Base-by-base conservation (phyloP, 495 filamentous ascomycete species). In the Talaromyces nanjingensis region DNA sequence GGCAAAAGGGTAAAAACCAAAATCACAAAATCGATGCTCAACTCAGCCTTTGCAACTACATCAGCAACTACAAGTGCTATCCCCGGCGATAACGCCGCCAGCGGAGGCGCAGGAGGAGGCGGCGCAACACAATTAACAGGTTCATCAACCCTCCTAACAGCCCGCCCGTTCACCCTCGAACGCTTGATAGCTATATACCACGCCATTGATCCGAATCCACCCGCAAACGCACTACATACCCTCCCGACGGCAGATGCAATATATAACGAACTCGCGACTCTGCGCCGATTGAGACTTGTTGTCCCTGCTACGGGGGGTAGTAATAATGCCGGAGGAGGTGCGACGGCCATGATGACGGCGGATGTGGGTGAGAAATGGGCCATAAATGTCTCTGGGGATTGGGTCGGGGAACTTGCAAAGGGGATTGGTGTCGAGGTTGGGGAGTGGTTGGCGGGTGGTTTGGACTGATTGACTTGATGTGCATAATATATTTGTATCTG, bases 101-200 rank as follows among this genome's bases (percentile, higher is more conserved):
- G 27, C 11, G 53, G 53, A 14, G 53, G 53, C 22, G 27, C 22
- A 14, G 53, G 53, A 24, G 66, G 69, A 6, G 70, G 72, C 8
- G 72, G 72, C 11, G 71, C 68, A 3, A 67, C 68, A 7, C 74
- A 72, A 25, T 74, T 81, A 77, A 90, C 66, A 81, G 89, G 75
- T 68, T 93, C 58, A 73, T 96, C 45, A 76, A 90, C 64, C 77
- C 84, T 96, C 5, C 86, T 89, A 12, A 88, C 92, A 16, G 78
- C 78, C 1, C 88, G 92, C 60, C 84, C 91, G 3, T 98, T 97
- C 69, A 84, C 90, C 18, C 76, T 97, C 9, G 94, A 98, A 77
- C 81, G 94, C 4, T 79, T 97, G 74, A 77, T 96, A 22, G 91
- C 93, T 0, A 96, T 98, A 27, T 92, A 93, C 67, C 86, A 88